Conservation (phyloP, 768 basidiomycete genomes). For the Fomitopsis serialis region DNA sequence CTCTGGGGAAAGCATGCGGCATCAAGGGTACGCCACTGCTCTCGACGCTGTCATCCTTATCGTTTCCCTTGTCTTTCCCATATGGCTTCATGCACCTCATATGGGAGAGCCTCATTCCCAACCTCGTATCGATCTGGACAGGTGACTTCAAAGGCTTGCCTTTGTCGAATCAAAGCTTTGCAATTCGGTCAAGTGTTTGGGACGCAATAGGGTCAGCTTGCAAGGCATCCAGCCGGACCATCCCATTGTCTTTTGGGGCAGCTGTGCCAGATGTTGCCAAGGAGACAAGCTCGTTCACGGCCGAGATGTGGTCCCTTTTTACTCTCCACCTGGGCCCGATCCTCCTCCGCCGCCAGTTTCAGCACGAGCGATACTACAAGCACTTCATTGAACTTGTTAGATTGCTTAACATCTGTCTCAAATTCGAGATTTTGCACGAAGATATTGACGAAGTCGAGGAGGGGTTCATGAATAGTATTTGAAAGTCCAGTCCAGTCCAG, state of each 20-base stretch:
- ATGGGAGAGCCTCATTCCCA: slow-evolving; percentile 19
- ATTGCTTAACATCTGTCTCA: slow-evolving; percentile 18
- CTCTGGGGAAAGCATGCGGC: slow-evolving; percentile 8
- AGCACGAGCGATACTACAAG: slow-evolving; percentile 15
- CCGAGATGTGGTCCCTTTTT: slow-evolving; percentile 23
- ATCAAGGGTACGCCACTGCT: slow-evolving; percentile 9
- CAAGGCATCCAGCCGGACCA: slow-evolving; percentile 23
- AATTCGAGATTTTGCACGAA: slow-evolving; percentile 13
- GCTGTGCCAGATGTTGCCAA: slow-evolving; percentile 12
- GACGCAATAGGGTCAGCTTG: slow-evolving; percentile 16
- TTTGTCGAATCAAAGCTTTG: slow-evolving; percentile 5
- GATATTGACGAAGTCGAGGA: slow-evolving; percentile 10
- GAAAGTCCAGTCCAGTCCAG: too few species aligned
- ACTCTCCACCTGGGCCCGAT: slow-evolving; percentile 18
- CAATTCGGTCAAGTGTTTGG: slow-evolving; percentile 13
- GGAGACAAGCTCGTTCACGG: slow-evolving; percentile 15
- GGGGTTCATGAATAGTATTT: slow-evolving; percentile 10
- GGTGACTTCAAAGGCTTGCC: slow-evolving; percentile 19
- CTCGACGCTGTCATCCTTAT: slow-evolving; percentile 5
- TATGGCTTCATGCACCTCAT: slow-evolving; percentile 26
- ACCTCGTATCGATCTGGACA: slow-evolving; percentile 19
- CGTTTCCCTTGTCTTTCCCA: slow-evolving; percentile 18
- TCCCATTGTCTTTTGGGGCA: slow-evolving; percentile 34
- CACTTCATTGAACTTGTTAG: slow-evolving; percentile 21
- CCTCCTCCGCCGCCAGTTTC: slow-evolving; percentile 17